Conservation (phyloP, 2,329 filamentous ascomycete genomes). For the Xylariaceae sp. region DNA sequence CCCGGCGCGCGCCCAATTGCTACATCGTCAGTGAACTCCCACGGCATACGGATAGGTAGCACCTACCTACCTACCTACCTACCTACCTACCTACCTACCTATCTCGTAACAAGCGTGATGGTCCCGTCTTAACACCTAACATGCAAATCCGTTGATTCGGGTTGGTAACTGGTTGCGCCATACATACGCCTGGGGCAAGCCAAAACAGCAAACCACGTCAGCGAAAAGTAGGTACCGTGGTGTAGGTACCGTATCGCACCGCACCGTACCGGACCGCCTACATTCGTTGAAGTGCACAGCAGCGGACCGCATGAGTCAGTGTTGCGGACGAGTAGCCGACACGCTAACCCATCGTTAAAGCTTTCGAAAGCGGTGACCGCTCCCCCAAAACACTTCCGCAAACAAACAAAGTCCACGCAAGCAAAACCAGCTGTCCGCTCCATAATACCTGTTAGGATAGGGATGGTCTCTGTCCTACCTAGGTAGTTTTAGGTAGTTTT, state of each 20-base stretch:
- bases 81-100: background rate
- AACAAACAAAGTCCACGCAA: background rate
- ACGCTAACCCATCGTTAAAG: slow-evolving; percentile 1
- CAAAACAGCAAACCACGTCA: slow-evolving; percentile 9
- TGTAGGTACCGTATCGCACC: no score
- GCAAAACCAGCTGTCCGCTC: background rate
- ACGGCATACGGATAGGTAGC: background rate
- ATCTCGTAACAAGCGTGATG: background rate
- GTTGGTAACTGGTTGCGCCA: background rate
- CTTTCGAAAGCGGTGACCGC: slow-evolving; percentile 1
- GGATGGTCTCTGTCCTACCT: background rate
- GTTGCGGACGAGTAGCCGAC: slow-evolving; percentile 3
- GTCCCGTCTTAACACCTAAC: background rate
- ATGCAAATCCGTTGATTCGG: background rate
- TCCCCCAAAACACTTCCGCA: background rate
- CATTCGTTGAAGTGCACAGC: background rate
- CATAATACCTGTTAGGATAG: background rate
- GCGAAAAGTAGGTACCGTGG: background rate
- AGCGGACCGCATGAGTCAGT: slow-evolving; percentile 16
- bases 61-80: no score
- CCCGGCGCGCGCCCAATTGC: background rate
- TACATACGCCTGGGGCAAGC: background rate
- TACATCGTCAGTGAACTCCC: background rate
- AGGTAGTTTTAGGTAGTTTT: background rate
- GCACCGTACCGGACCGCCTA: no score